Conservation (phyloP, 2,329 filamentous ascomycete species). For the Microdochium trichocladiopsis region DNA sequence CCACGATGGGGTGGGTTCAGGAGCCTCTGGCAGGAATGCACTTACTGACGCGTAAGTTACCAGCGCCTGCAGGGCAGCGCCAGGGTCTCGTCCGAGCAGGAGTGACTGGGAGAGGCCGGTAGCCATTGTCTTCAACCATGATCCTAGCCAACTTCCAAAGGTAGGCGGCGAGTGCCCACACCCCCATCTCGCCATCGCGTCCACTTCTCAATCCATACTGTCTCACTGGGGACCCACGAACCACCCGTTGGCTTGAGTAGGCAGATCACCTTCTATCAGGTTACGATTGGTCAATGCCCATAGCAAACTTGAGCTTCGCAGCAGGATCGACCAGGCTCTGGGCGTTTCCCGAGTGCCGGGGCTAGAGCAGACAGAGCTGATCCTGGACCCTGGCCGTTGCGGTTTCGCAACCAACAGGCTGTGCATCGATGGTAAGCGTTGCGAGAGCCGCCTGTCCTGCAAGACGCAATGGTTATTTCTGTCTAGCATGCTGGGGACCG, state of each 20-base stretch:
- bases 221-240: background rate
- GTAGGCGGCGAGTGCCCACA: background rate
- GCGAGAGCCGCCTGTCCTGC: background rate
- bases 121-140: slow-evolving; percentile 1
- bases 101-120: background rate
- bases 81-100: background rate
- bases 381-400: background rate
- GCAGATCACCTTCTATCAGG: background rate
- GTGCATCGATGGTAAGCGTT: background rate
- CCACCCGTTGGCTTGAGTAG: background rate
- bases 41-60: background rate
- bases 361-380: background rate
- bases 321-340: background rate
- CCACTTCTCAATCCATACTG: background rate
- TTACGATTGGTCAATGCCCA: background rate
- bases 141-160: background rate
- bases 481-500: background rate
- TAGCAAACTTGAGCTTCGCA: background rate
- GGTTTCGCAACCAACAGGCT: background rate
- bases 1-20: background rate
- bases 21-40: background rate
- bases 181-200: background rate
- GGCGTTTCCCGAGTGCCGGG: background rate
- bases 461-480: background rate
- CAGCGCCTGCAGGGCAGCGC: background rate